These are phyloP conservation scores for Paramyrothecium sp. DNA, from an alignment of 2,329 filamentous ascomycete genomes.

Conservation along the genomic window DNA sequence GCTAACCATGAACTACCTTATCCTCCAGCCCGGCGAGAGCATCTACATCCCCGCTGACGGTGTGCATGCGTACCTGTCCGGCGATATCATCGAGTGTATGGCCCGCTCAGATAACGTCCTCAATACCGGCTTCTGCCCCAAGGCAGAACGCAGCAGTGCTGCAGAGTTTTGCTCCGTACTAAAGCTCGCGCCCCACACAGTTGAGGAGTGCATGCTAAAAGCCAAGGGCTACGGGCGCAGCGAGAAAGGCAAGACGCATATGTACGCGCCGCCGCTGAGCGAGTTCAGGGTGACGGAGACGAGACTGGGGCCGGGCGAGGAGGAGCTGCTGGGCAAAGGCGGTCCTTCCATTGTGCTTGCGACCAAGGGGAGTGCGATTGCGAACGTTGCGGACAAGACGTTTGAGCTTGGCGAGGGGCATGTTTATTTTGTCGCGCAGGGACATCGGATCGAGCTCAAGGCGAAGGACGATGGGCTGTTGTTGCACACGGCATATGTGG, in stretches of 20 bases:
- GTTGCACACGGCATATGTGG: slow-evolving; percentile 17
- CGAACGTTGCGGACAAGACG: slow-evolving; percentile 13
- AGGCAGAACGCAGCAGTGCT: slow-evolving; percentile 60
- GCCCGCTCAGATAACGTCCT: slow-evolving; percentile 73
- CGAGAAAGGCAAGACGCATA: slow-evolving; percentile 56
- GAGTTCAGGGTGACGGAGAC: slow-evolving; percentile 70
- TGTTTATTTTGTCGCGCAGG: slow-evolving; percentile 21
- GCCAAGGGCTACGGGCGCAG: slow-evolving; percentile 48
- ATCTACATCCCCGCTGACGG: slow-evolving; percentile 72
- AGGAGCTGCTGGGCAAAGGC: slow-evolving; percentile 40
- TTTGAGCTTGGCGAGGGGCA: slow-evolving; percentile 21
- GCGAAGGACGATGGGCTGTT: slow-evolving; percentile 15
- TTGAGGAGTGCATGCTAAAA: slow-evolving; percentile 54
- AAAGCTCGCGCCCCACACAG: slow-evolving; percentile 61
- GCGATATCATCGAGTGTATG: slow-evolving; percentile 79
- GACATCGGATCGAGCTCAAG: slow-evolving; percentile 14
- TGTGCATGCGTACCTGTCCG: slow-evolving; percentile 70
- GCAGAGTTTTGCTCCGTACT: slow-evolving; percentile 63
- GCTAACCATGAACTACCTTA: slow-evolving; percentile 72
- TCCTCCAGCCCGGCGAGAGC: slow-evolving; percentile 62
- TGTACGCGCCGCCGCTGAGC: slow-evolving; percentile 66
- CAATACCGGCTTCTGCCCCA: slow-evolving; percentile 72
- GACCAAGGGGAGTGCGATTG: slow-evolving; percentile 15
- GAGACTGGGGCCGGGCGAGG: slow-evolving; percentile 54
- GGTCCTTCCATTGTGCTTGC: slow-evolving; percentile 19